Evolutionary conservation across 345 rosid genomes (phyloP).

Genomic region (Brassica napus): DNA sequence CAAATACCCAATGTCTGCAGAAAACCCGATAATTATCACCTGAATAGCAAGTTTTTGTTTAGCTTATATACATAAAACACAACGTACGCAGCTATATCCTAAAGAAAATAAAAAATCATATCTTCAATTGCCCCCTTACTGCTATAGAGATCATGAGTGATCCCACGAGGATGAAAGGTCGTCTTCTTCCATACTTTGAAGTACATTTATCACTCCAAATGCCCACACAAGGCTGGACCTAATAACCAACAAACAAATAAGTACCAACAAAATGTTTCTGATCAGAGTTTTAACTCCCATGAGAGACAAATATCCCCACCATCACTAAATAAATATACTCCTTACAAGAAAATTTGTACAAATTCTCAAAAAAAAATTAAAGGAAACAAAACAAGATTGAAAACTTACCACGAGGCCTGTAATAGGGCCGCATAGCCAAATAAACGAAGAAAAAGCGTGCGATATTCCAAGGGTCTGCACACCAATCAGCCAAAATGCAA

Average conservation of each 20-base stretch:
- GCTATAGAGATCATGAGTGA: conserved; percentile 79
- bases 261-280: conserved; percentile 17
- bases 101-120: conserved; percentile 12
- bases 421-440: conserved; percentile 98
- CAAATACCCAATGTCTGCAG: conserved; percentile 95
- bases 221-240: conserved; percentile 99
- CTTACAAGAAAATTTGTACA: background rate
- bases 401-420: conserved; percentile 96
- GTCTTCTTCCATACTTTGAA: conserved; percentile 86
- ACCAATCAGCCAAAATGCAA: conserved; percentile 41
- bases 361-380: background rate
- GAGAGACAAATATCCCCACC: background rate
- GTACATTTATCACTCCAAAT: conserved; percentile 97
- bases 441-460: conserved; percentile 96
- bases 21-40: conserved; percentile 95
- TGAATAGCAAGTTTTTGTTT: conserved; percentile 65
- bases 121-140: conserved; percentile 56
- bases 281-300: background rate
- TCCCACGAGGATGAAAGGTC: conserved; percentile 92
- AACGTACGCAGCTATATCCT: conserved; percentile 16
- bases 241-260: conserved; percentile 22
- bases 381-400: background rate
- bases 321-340: background rate
- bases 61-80: conserved; percentile 41
- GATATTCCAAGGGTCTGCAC: conserved; percentile 93